Evolutionary conservation across 148 eudicot species (phyloP).

Genomic region (Arbutus unedo): DNA sequence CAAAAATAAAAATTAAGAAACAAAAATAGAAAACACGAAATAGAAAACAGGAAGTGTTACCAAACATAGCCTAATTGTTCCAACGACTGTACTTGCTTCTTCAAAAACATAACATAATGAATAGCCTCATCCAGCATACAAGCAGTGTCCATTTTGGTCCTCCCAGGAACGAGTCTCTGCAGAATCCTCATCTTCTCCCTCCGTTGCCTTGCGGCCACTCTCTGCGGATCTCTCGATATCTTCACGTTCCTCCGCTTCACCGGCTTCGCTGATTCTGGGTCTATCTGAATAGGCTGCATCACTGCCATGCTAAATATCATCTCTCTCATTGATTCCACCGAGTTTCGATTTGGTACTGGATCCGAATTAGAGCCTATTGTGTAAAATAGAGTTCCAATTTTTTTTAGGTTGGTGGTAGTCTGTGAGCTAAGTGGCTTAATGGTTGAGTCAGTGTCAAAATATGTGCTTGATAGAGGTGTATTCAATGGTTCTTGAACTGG

Average conservation of each 20-base stretch:
- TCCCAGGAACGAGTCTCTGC: constrained; percentile 90
- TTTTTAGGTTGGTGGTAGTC: neutral
- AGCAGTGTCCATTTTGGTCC: constrained; percentile 95
- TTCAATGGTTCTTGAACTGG: constrained; percentile 2
- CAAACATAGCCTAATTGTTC: too few species aligned
- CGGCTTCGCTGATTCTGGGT: constrained; percentile 82
- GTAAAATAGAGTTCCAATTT: neutral
- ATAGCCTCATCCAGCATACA: constrained; percentile 93
- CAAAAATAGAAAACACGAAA: too few species aligned
- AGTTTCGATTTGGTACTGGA: constrained; percentile 27
- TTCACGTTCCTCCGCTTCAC: constrained; percentile 77
- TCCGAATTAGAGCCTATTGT: neutral
- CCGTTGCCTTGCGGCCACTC: constrained; percentile 84
- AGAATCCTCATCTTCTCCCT: constrained; percentile 83
- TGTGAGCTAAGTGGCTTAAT: too few species aligned
- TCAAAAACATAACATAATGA: constrained; percentile 84
- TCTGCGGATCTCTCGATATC: constrained; percentile 81
- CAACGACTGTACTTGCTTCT: constrained; percentile 69
- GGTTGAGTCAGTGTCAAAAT: too few species aligned
- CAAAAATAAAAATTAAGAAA: too few species aligned
- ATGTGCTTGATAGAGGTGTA: neutral
- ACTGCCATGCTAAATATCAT: constrained; percentile 90
- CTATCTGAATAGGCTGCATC: constrained; percentile 92
- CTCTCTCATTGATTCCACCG: constrained; percentile 86
- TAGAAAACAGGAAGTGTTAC: too few species aligned